phyloP scores from a whole-genome alignment of 2,329 filamentous ascomycete genomes.

The Botrytis deweyae region DNA sequence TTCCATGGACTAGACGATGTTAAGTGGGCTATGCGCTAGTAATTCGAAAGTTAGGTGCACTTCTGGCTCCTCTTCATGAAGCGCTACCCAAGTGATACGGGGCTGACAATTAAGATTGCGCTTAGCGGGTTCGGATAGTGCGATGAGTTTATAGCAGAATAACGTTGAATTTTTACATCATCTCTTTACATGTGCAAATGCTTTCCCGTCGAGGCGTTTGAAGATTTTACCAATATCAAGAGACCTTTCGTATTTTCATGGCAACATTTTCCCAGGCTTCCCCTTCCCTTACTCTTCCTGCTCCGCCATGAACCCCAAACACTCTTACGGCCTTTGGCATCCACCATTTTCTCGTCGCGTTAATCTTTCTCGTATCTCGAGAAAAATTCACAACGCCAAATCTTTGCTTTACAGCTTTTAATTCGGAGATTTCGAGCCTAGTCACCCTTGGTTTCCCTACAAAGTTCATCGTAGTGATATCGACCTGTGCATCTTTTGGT shows the following conservation, averaged over 20 bases:
- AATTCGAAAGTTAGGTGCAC: neutral
- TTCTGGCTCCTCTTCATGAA: neutral
- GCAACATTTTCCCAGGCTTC: constrained; percentile 38
- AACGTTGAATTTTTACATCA: neutral
- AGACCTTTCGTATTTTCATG: constrained; percentile 6
- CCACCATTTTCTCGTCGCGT: constrained; percentile 36
- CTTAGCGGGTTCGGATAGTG: neutral
- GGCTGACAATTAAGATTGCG: neutral
- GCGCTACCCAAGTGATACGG: neutral
- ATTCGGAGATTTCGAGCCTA: constrained; percentile 32
- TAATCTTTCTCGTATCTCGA: constrained; percentile 31
- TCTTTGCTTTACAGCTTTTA: constrained; percentile 32
- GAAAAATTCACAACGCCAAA: constrained; percentile 39
- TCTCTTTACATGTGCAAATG: neutral
- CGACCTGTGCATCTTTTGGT: constrained; percentile 44
- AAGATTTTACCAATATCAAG: neutral
- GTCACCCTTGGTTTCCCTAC: constrained; percentile 41
- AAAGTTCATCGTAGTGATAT: constrained; percentile 44
- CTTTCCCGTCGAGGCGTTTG: neutral
- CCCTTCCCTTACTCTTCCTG: constrained; percentile 28
- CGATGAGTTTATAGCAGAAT: neutral
- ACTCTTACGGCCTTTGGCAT: constrained; percentile 31
- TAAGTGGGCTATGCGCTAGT: neutral
- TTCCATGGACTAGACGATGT: constrained; percentile 4
- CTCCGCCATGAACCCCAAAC: constrained; percentile 37